A percentile compares a stretch with the other conserved stretches of the same genome.
These are phyloP conservation scores for Zygotorulaspora danielsina DNA, from an alignment of 805 yeast genomes.

Conservation along the genomic window DNA sequence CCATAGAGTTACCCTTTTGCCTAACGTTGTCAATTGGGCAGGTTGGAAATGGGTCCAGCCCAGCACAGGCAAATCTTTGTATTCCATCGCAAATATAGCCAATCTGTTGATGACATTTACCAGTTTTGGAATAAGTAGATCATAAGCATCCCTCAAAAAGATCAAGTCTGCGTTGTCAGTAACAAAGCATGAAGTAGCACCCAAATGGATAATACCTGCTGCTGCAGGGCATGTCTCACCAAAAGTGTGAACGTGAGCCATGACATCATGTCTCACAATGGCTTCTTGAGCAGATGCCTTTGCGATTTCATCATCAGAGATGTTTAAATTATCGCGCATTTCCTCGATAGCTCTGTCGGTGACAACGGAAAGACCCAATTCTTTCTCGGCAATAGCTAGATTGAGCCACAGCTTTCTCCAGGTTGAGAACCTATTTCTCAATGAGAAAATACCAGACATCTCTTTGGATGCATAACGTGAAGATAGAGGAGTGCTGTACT, in stretches of 20 bases:
- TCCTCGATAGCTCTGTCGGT: conserved; percentile 88
- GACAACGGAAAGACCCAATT: conserved; percentile 78
- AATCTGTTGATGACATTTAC: conserved; percentile 93
- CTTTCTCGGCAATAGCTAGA: conserved; percentile 92
- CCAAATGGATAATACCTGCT: conserved; percentile 95
- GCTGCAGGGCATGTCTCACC: conserved; percentile 93
- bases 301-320: conserved; percentile 89
- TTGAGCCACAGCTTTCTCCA: conserved; percentile 98
- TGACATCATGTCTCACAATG: conserved; percentile 96
- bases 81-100: conserved; percentile 78
- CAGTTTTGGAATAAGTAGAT: conserved; percentile 85
- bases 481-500: conserved; percentile 87
- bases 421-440: conserved; percentile 91
- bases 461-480: conserved; percentile 97
- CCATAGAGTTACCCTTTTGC: conserved; percentile 97
- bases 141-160: conserved; percentile 93
- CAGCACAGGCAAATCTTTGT: conserved; percentile 93
- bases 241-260: conserved; percentile 97
- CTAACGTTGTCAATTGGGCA: conserved; percentile 97
- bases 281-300: conserved; percentile 92
- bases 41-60: conserved; percentile 99
- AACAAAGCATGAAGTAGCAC: conserved; percentile 97
- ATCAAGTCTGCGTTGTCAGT: conserved; percentile 98
- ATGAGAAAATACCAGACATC: conserved; percentile 89
- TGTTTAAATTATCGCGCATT: conserved; percentile 69